Evolutionary conservation across 306 rosid species (phyloP), one percentile per base, ranked within the genome.

Genomic region (Cajanus cajan): DNA sequence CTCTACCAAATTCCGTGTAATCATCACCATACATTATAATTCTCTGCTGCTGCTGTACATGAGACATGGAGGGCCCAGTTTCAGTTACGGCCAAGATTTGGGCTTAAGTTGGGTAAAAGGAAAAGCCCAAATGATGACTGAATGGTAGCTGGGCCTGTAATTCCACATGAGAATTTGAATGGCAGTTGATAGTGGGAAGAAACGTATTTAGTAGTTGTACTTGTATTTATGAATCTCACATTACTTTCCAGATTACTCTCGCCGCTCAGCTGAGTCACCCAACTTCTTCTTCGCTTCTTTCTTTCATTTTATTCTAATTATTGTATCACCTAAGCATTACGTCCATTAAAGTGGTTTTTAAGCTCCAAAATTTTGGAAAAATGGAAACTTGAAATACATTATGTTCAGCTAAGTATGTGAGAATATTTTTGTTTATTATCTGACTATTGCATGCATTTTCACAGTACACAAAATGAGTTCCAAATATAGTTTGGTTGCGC

Each of bases 391-490:
- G 31, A 28, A 1, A 28, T 3, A 28, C n/a, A 28, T 28, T 28
- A 28, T 59, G 66, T 47, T 25, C 24, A 19, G 4, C 24, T 47
- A 65, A 45, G 71, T n/a, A 36, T 79, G 72, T n/a, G n/a, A n/a
- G n/a, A n/a, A n/a, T n/a, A 47, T 14, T 14, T 14, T 10, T 58
- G 9, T 24, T 76, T 40, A n/a, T n/a, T n/a, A n/a, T 69, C 64
- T 81, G 47, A 78, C 61, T 34, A 51, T 18, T 21, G 19, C 9
- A 5, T 18, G 31, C 67, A 67, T 4, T 69, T 39, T 25, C 59
- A 14, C 82, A 77, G 80, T 13, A 19, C 41, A 59, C 13, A 61
- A 64, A 58, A 81, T 85, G 85, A 58, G 52, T 57, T 71, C 80
- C 65, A 76, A 54, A 37, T 44, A 11, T 44, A 37, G 69, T 58